A percentile compares a stretch with the other conserved stretches of the same genome.
Conservation (phyloP, 768 basidiomycete species). For the Trametes cingulata region DNA sequence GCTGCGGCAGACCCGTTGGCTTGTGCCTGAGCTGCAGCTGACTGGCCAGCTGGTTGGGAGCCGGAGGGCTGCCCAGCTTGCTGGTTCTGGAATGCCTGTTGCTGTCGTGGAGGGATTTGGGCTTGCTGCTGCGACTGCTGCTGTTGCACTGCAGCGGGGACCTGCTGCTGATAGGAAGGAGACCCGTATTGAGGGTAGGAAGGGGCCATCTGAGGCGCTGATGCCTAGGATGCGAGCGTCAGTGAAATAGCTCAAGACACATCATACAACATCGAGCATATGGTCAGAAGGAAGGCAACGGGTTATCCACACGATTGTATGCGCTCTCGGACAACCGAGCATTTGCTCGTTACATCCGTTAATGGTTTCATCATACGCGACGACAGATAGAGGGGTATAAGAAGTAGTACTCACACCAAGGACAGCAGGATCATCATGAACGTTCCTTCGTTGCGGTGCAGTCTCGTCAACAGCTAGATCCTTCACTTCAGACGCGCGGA, state of each 20-base stretch:
- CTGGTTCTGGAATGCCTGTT: constrained; percentile 18
- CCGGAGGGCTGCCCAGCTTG: constrained; percentile 21
- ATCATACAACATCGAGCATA: constrained; percentile 11
- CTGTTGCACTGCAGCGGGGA: constrained; percentile 22
- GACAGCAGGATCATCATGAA: constrained; percentile 84
- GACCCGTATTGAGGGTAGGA: constrained; percentile 26
- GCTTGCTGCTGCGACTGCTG: constrained; percentile 17
- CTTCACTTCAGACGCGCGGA: constrained; percentile 88
- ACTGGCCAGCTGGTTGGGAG: constrained; percentile 12
- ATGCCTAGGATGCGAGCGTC: constrained; percentile 41
- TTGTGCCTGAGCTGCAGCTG: constrained; percentile 28
- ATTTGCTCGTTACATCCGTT: constrained; percentile 46
- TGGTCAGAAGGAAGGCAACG: constrained; percentile 64
- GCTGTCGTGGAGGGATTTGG: constrained; percentile 25
- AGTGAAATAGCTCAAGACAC: constrained; percentile 9
- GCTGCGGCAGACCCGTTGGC: constrained; percentile 33
- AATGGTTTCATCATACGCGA: constrained; percentile 43
- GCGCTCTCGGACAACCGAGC: constrained; percentile 46
- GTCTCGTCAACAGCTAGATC: constrained; percentile 84
- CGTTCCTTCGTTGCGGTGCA: constrained; percentile 50
- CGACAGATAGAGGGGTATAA: constrained; percentile 9
- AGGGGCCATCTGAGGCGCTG: constrained; percentile 41
- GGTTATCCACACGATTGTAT: constrained; percentile 52
- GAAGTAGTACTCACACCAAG: constrained; percentile 59
- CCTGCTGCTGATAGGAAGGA: constrained; percentile 27